Conservation (phyloP, 768 basidiomycete genomes). For the Termitomyces sp. region DNA sequence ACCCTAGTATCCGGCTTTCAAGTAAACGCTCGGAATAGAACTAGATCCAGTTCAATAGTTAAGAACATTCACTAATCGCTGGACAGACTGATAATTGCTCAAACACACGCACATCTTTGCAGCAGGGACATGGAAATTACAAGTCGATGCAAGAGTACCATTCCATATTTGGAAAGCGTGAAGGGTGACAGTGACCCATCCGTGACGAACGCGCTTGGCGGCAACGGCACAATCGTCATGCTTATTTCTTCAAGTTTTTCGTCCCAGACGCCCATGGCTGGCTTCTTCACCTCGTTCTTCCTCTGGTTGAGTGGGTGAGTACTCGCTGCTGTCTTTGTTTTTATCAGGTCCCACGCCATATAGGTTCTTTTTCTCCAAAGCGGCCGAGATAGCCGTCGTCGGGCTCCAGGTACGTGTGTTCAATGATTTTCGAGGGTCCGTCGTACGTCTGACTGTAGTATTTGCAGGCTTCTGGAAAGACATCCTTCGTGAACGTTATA, state of each 20-base stretch:
- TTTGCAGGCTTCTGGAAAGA: slow-evolving; percentile 85
- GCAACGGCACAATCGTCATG: neutral
- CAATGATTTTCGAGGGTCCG: neutral
- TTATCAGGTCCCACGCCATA: neutral
- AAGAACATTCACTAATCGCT: neutral
- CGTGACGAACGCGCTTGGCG: neutral
- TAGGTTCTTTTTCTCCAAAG: slow-evolving; percentile 82
- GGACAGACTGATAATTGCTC: neutral
- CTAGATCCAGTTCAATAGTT: too few relatives aligned
- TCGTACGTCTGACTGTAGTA: neutral
- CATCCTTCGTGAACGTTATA: slow-evolving; percentile 89
- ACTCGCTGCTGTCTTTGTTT: neutral
- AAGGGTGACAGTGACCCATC: neutral
- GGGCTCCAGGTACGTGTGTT: slow-evolving; percentile 63
- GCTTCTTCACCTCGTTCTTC: slow-evolving; percentile 35
- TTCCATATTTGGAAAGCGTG: neutral
- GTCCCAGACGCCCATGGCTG: slow-evolving; percentile 24
- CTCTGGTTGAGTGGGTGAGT: slow-evolving; percentile 41
- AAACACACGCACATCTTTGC: too few relatives aligned
- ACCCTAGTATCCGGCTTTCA: too few relatives aligned
- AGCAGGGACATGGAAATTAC: too few relatives aligned
- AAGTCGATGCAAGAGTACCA: neutral
- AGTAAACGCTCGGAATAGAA: too few relatives aligned
- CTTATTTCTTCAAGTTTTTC: neutral
- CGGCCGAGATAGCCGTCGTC: slow-evolving; percentile 87